Percentiles rank a stretch among this genome's conserved stretches.
Evolutionary conservation across 306 rosid species (phyloP).

Genomic region (Vigna unguiculata): DNA sequence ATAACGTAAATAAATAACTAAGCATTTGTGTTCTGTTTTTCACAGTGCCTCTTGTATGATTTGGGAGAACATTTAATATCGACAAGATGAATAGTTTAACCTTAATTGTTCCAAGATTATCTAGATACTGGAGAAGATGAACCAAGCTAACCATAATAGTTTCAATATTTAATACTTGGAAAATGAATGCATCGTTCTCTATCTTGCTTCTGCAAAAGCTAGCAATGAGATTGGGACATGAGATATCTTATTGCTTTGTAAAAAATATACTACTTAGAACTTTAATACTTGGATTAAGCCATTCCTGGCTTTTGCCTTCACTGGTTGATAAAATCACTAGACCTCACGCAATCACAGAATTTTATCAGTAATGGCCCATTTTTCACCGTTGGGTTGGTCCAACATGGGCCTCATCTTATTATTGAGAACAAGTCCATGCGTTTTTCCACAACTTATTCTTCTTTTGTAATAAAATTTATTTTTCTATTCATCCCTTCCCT

Average conservation of each 20-base stretch:
- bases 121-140: not conserved
- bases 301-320: no score
- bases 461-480: no score
- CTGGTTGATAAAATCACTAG: no score
- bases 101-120: slow-evolving; percentile 23
- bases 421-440: no score
- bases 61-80: slow-evolving; percentile 7
- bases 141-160: no score
- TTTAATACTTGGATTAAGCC: no score
- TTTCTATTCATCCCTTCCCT: no score
- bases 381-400: no score
- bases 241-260: slow-evolving; percentile 23
- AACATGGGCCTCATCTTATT: no score
- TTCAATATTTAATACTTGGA: slow-evolving; percentile 60
- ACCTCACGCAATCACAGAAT: no score
- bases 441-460: no score
- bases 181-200: slow-evolving; percentile 71
- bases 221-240: slow-evolving; percentile 82
- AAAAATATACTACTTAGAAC: slow-evolving; percentile 12
- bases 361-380: no score
- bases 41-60: not conserved
- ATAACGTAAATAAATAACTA: not conserved
- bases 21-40: slow-evolving; percentile 30
- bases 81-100: not conserved
- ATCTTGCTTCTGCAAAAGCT: slow-evolving; percentile 97